Percentiles rank a stretch among this genome's conserved stretches.
Evolutionary conservation across 2,329 filamentous ascomycete genomes (phyloP).

Genomic region (Neofusicoccum laricinum): DNA sequence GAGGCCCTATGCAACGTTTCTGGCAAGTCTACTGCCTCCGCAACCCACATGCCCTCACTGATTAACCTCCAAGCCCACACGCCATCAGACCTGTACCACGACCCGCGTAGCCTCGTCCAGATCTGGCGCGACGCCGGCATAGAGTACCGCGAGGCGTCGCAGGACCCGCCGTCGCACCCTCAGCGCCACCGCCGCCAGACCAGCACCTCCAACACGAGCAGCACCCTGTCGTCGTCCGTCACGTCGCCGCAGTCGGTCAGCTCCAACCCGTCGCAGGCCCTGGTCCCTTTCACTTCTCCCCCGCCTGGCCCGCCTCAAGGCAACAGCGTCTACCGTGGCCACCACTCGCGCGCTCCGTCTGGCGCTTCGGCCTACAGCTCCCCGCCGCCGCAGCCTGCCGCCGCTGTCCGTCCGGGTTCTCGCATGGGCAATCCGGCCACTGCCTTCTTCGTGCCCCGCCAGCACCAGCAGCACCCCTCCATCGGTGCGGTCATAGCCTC

Average conservation of each 20-base stretch:
- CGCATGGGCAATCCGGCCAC: neutral
- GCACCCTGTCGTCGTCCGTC: neutral
- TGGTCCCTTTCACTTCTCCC: neutral
- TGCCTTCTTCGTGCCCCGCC: neutral
- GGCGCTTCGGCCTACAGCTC: neutral
- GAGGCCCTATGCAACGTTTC: neutral
- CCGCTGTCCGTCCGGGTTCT: neutral
- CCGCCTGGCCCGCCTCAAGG: neutral
- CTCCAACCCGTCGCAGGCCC: neutral
- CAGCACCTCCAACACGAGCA: neutral
- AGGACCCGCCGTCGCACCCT: neutral
- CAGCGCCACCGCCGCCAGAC: neutral
- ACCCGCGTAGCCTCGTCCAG: conserved; percentile 8
- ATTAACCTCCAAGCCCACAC: neutral
- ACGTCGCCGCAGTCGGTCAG: neutral
- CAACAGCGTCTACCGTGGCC: neutral
- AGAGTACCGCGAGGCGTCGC: neutral
- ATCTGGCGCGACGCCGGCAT: neutral
- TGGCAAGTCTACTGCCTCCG: neutral
- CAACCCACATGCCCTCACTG: neutral
- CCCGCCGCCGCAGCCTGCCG: neutral
- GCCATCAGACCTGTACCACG: neutral
- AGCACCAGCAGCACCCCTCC: neutral
- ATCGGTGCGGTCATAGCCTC: too few species aligned
- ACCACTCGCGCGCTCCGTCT: neutral